A percentile compares a stretch with the other conserved stretches of the same genome.
These are phyloP conservation scores for Schwanniomyces etchellsii DNA, from an alignment of 1,139 yeast genomes.

Conservation along the genomic window DNA sequence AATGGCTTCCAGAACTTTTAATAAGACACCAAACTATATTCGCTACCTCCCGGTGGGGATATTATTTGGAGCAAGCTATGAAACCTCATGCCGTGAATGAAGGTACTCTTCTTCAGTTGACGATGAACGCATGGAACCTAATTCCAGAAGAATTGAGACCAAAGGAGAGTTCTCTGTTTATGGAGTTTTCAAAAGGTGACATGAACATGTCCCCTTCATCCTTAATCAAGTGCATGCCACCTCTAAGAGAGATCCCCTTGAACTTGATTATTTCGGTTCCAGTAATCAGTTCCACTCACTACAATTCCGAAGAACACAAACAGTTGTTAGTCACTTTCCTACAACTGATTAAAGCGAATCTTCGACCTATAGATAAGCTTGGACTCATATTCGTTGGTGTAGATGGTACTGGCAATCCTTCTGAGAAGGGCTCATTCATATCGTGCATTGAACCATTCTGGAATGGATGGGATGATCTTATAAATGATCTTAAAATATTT, in stretches of 20 bases:
- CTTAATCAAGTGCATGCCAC: slow-evolving; percentile 31
- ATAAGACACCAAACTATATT: slow-evolving; percentile 29
- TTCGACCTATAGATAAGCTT: slow-evolving; percentile 43
- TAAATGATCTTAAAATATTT: slow-evolving; percentile 35
- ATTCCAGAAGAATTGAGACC: slow-evolving; percentile 29
- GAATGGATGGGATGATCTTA: slow-evolving; percentile 52
- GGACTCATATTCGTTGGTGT: slow-evolving; percentile 53
- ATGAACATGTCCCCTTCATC: slow-evolving; percentile 34
- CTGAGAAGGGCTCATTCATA: slow-evolving; percentile 43
- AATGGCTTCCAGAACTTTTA: slow-evolving; percentile 43
- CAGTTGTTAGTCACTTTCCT: slow-evolving; percentile 21
- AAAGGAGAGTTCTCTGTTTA: slow-evolving; percentile 30
- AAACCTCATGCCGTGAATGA: slow-evolving; percentile 7
- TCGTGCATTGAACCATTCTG: slow-evolving; percentile 50
- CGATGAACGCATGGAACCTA: slow-evolving; percentile 47
- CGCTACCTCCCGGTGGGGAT: slow-evolving; percentile 38
- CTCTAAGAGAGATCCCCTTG: slow-evolving; percentile 36
- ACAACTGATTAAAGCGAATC: slow-evolving; percentile 16
- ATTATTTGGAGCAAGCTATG: slow-evolving; percentile 16
- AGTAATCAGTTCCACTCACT: slow-evolving; percentile 25
- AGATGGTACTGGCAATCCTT: slow-evolving; percentile 29
- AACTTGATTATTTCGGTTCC: slow-evolving; percentile 46
- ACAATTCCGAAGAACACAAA: slow-evolving; percentile 30
- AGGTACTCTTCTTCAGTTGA: slow-evolving; percentile 40
- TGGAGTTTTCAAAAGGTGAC: slow-evolving; percentile 27